These are phyloP conservation scores for Isatis lusitanica DNA, from an alignment of 441 rosid genomes.

Conservation along the genomic window DNA sequence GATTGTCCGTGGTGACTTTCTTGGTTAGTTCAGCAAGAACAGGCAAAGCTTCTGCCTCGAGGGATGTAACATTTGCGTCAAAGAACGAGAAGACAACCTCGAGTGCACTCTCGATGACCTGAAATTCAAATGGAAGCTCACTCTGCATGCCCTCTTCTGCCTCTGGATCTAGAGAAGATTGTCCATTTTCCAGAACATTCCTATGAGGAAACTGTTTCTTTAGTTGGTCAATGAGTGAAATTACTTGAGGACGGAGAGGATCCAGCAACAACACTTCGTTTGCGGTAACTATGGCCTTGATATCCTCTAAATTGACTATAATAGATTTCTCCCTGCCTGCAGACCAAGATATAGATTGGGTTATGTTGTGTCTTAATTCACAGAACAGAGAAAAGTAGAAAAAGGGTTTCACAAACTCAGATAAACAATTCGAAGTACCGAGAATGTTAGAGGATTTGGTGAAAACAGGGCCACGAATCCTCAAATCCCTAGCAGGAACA, in stretches of 20 bases:
- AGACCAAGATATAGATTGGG: constrained; percentile 14
- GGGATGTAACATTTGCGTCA: constrained; percentile 64
- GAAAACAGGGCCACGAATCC: constrained; percentile 88
- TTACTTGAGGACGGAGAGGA: constrained; percentile 74
- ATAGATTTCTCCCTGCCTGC: constrained; percentile 87
- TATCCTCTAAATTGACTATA: constrained; percentile 84
- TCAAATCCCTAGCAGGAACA: constrained; percentile 87
- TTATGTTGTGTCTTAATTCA: background rate
- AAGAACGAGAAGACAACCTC: constrained; percentile 73
- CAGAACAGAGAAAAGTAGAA: background rate
- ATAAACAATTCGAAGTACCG: constrained; percentile 42
- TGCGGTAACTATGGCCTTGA: constrained; percentile 85
- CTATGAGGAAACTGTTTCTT: constrained; percentile 73
- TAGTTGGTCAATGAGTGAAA: constrained; percentile 72
- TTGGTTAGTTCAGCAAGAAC: constrained; percentile 86
- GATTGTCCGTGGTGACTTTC: constrained; percentile 87
- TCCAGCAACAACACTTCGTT: constrained; percentile 82
- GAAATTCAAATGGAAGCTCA: constrained; percentile 94
- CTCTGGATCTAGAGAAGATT: constrained; percentile 62
- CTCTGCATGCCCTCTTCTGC: constrained; percentile 69
- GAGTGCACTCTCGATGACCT: constrained; percentile 91
- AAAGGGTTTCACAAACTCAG: background rate
- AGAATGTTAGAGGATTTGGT: constrained; percentile 85
- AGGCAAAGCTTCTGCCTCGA: constrained; percentile 86
- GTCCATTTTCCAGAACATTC: constrained; percentile 41